Base-by-base conservation (phyloP, 2,329 filamentous ascomycete species). In the Penicillium fuscoglaucum region DNA sequence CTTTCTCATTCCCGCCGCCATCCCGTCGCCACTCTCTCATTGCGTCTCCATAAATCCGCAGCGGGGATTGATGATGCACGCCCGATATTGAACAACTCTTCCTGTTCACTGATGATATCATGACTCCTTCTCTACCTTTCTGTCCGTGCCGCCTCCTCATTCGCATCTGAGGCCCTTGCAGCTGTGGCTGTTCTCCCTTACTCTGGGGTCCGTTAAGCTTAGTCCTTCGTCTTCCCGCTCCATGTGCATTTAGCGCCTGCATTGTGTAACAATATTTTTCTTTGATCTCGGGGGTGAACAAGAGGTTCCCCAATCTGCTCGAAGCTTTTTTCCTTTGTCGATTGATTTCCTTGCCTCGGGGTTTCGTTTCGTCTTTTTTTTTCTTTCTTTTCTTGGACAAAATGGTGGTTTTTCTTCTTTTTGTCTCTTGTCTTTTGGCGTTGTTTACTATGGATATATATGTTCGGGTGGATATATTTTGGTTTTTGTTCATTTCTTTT, bases 231-330 rank as follows among this genome's bases (percentile, higher is more conserved):
- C 51, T 53, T 52, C 49, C 59, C 61, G 58, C 55, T 50, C 56
- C 62, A 59, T 68, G 57, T 62, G 61, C 49, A 56, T 65, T 70
- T 70, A 72, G 71, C 70, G 63, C 65, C 63, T 62, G 63, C 69
- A 64, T 67, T 69, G 66, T 58, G 35, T 68, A 66, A 65, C 57
- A 67, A 56, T 66, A 65, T 62, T 60, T 61, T 56, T 47, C 28
- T 59, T 64, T 56, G 51, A 60, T 43, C 29, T 46, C 37, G 58
- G 45, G 50, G 59, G 37, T 41, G 57, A 35, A 62, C 41, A 35
- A 31, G 21, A 53, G 40, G 43, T 52, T 12, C 44, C 44, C 24
- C 55, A 28, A 44, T 35, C 35, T 48, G 43, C 49, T 58, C n/a
- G 45, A 49, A 50, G 29, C 48, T 48, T 48, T 54, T 67, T 67